Conservation (phyloP, 805 yeast genomes). For the Saturnispora mendoncae region DNA sequence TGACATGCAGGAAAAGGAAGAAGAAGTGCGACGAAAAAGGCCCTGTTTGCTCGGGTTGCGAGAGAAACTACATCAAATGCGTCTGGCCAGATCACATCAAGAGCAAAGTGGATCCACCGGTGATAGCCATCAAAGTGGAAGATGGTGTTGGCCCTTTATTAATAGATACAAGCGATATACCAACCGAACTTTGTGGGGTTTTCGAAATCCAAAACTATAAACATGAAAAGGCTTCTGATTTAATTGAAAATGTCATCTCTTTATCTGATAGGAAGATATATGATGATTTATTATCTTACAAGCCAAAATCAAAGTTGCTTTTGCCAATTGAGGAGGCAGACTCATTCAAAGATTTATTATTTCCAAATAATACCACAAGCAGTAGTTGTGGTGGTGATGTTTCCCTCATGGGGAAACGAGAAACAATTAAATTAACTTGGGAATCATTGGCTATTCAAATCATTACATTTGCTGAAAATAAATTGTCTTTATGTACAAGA, state of each 20-base stretch:
- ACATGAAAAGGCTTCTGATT: conserved; percentile 10
- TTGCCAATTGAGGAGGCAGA: not conserved
- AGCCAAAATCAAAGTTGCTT: conserved; percentile 19
- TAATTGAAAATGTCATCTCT: conserved; percentile 4
- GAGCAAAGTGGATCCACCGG: conserved; percentile 17
- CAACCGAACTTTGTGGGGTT: conserved; percentile 23
- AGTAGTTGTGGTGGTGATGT: too few species aligned
- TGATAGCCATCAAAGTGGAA: not conserved
- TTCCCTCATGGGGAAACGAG: too few species aligned
- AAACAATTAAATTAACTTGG: too few species aligned
- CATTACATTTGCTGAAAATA: conserved; percentile 31
- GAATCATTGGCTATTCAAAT: conserved; percentile 33
- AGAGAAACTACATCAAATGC: conserved; percentile 28
- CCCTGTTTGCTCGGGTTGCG: conserved; percentile 30
- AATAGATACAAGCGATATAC: conserved; percentile 43
- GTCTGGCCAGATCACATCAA: conserved; percentile 28
- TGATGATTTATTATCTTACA: conserved; percentile 21
- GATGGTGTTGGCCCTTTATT: not conserved
- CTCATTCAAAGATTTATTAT: not conserved
- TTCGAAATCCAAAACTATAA: conserved; percentile 21
- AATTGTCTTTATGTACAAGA: conserved; percentile 21
- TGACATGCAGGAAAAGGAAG: conserved; percentile 31
- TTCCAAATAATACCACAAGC: not conserved
- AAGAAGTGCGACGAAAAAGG: conserved; percentile 30
- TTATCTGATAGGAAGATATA: conserved; percentile 3